phyloP scores from a whole-genome alignment of 2,329 filamentous ascomycete species.

The Venturia nashicola region DNA sequence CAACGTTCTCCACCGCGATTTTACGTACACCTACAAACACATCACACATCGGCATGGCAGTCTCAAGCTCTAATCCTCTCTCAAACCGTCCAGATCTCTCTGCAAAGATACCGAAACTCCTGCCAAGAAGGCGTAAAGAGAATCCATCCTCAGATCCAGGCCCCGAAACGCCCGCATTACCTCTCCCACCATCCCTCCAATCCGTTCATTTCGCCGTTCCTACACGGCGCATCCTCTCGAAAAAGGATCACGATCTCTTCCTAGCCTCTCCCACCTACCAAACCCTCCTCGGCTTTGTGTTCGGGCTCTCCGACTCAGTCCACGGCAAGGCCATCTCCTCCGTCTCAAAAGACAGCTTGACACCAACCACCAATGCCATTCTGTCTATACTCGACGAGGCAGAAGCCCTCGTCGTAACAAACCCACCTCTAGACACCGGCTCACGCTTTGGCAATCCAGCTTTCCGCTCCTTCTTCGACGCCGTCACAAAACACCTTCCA shows the following conservation, averaged over 20 bases:
- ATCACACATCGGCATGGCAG: not conserved
- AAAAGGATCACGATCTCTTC: slow-evolving; percentile 70
- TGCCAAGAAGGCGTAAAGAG: slow-evolving; percentile 47
- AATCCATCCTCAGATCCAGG: slow-evolving; percentile 42
- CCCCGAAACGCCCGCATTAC: slow-evolving; percentile 63
- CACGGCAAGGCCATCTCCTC: slow-evolving; percentile 53
- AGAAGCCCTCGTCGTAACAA: slow-evolving; percentile 51
- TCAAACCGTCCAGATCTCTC: slow-evolving; percentile 35
- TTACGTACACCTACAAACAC: not conserved
- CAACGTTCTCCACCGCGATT: not conserved
- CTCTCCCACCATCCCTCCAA: slow-evolving; percentile 51
- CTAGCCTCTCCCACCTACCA: slow-evolving; percentile 62
- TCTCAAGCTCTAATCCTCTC: not conserved
- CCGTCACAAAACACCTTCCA: slow-evolving; percentile 34
- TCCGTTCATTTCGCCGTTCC: slow-evolving; percentile 54
- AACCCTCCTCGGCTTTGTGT: slow-evolving; percentile 74
- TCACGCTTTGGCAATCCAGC: slow-evolving; percentile 91
- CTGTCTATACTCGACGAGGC: slow-evolving; percentile 58
- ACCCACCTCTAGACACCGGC: slow-evolving; percentile 73
- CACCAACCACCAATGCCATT: slow-evolving; percentile 49
- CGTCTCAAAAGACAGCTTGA: slow-evolving; percentile 46
- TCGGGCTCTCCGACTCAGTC: slow-evolving; percentile 73
- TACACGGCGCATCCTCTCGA: slow-evolving; percentile 67
- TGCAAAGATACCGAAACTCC: slow-evolving; percentile 52
- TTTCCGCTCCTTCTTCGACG: slow-evolving; percentile 72